These are phyloP conservation scores for Crucihimalaya himalaica DNA, from an alignment of 345 rosid species.

Conservation along the genomic window DNA sequence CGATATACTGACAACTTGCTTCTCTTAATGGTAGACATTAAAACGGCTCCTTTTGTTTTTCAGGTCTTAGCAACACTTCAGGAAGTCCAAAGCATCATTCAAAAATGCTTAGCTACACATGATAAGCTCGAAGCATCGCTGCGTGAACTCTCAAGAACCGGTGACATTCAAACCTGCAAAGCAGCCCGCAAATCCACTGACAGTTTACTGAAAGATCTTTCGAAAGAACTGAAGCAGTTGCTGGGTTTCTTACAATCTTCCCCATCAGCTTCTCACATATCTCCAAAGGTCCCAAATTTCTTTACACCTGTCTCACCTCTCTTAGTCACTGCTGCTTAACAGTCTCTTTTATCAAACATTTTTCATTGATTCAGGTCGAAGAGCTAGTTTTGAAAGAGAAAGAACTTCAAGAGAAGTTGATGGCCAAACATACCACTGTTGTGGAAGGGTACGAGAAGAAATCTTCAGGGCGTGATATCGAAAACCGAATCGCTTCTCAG, in stretches of 20 bases:
- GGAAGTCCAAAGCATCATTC: conserved; percentile 58
- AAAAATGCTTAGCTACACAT: conserved; percentile 64
- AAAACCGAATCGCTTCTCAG: conserved; percentile 67
- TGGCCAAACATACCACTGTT: conserved; percentile 53
- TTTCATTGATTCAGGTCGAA: conserved; percentile 60
- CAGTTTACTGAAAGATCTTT: conserved; percentile 68
- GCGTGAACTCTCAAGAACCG: conserved; percentile 87
- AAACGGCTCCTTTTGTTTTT: conserved; percentile 11
- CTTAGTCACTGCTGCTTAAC: conserved; percentile 14
- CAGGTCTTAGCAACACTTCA: conserved; percentile 82
- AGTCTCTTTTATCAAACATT: neutral
- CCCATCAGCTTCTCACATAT: conserved; percentile 64
- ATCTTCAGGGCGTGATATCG: conserved; percentile 65
- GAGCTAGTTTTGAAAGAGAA: conserved; percentile 79
- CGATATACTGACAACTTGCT: neutral
- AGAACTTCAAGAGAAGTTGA: conserved; percentile 77
- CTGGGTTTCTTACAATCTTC: conserved; percentile 69
- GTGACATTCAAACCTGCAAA: conserved; percentile 93
- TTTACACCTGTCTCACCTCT: neutral
- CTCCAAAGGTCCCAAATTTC: conserved; percentile 63
- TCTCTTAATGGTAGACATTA: conserved; percentile 4
- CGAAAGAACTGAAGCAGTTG: conserved; percentile 71
- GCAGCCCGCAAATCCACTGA: conserved; percentile 81
- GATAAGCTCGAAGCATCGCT: conserved; percentile 87
- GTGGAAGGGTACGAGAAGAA: conserved; percentile 52